phyloP scores from a whole-genome alignment of 305 asterid genomes.

The Fraxinus xanthoxyloides region DNA sequence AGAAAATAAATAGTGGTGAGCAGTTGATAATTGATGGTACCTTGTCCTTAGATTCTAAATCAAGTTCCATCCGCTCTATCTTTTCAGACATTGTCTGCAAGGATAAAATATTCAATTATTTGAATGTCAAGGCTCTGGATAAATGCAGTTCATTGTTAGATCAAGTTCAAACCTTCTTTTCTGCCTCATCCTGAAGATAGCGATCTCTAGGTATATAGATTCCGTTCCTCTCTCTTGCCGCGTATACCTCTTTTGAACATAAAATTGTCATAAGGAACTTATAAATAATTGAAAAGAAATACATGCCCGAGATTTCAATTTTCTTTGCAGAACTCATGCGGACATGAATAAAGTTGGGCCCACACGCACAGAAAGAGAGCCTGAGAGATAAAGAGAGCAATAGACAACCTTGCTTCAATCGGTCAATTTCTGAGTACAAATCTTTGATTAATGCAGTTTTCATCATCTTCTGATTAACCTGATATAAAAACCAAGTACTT shows the following conservation, averaged over 20 bases:
- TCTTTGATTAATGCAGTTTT: constrained; percentile 94
- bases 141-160: constrained; percentile 16
- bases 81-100: constrained; percentile 92
- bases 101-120: constrained; percentile 10
- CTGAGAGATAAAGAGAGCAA: constrained; percentile 14
- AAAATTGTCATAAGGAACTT: constrained; percentile 14
- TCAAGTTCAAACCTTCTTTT: constrained; percentile 64
- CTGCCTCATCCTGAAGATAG: constrained; percentile 94
- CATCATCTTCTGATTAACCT: constrained; percentile 99
- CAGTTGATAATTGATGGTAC: constrained; percentile 30
- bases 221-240: constrained; percentile 98
- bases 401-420: constrained; percentile 87
- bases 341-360: not conserved
- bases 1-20: constrained; percentile 14
- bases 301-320: not conserved
- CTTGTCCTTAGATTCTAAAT: constrained; percentile 90
- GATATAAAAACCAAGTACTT: constrained; percentile 27
- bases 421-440: constrained; percentile 85
- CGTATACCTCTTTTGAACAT: constrained; percentile 77
- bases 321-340: constrained; percentile 3
- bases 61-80: constrained; percentile 95
- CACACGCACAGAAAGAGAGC: not conserved
- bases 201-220: constrained; percentile 96
- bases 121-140: not conserved
- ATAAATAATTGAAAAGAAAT: not conserved